phyloP scores from a whole-genome alignment of 495 filamentous ascomycete genomes.

The Penicillium samsonianum region DNA sequence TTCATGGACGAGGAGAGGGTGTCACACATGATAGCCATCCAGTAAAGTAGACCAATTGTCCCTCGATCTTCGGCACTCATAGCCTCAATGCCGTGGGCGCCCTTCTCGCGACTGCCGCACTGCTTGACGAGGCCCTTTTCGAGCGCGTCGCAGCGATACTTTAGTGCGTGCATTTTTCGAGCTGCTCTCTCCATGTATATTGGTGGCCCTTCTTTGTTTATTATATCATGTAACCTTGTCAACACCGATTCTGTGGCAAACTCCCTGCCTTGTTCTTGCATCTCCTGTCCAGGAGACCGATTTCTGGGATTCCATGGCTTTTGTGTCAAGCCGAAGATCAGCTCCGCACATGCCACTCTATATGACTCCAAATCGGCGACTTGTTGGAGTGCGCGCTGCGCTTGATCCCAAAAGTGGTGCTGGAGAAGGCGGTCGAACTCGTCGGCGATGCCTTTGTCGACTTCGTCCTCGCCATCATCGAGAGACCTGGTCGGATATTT shows the following conservation, averaged over 20 bases:
- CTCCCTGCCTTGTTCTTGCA: neutral
- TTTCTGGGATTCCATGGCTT: slow-evolving; percentile 19
- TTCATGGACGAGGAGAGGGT: slow-evolving; percentile 45
- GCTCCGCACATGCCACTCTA: slow-evolving; percentile 37
- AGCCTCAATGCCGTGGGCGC: slow-evolving; percentile 1
- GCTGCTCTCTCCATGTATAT: slow-evolving; percentile 38
- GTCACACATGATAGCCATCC: slow-evolving; percentile 47
- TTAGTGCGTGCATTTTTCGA: slow-evolving; percentile 27
- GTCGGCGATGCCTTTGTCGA: neutral
- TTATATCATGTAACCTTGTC: slow-evolving; percentile 25
- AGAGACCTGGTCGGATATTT: slow-evolving; percentile 1
- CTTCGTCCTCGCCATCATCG: neutral
- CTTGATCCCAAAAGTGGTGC: slow-evolving; percentile 40
- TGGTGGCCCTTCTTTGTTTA: slow-evolving; percentile 38
- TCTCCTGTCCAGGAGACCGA: neutral
- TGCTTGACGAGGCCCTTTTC: slow-evolving; percentile 13
- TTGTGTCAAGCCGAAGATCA: slow-evolving; percentile 42
- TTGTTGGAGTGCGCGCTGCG: slow-evolving; percentile 33
- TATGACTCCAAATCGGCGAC: slow-evolving; percentile 39
- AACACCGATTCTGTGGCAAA: slow-evolving; percentile 2
- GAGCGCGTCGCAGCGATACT: slow-evolving; percentile 24
- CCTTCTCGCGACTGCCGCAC: neutral
- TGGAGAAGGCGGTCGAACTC: slow-evolving; percentile 36
- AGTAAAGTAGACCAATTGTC: slow-evolving; percentile 42
- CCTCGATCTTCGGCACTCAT: slow-evolving; percentile 29